Conservation (phyloP, 1,139 yeast genomes). For the Yamadazyma dushanensis region DNA sequence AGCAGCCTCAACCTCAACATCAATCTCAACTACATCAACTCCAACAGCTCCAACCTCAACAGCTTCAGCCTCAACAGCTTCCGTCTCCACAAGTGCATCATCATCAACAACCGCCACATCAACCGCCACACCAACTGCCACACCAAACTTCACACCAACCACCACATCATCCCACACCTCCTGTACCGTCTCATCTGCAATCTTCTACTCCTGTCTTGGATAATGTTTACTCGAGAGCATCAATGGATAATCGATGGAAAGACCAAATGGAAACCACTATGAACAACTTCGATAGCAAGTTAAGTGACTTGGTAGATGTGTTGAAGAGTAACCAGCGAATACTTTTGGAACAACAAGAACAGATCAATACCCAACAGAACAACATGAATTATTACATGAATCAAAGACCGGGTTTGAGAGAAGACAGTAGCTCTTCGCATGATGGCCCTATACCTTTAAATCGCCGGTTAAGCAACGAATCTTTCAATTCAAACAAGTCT, state of each 20-base stretch:
- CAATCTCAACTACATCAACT: no score
- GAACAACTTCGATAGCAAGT: constrained; percentile 45
- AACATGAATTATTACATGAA: constrained; percentile 4
- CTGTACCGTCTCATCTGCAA: no score
- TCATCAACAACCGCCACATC: no score
- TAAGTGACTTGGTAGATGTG: constrained; percentile 44
- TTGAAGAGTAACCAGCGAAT: constrained; percentile 34
- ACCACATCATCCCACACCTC: no score
- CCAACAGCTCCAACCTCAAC: no score
- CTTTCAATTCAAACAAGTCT: constrained; percentile 1
- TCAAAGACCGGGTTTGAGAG: background rate
- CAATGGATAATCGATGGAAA: constrained; percentile 31
- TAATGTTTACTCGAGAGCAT: background rate
- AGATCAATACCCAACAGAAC: constrained; percentile 11
- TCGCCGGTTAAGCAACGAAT: constrained; percentile 8
- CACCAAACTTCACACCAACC: no score
- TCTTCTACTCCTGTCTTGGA: no score
- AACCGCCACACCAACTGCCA: no score
- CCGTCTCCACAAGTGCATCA: no score
- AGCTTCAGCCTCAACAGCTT: no score
- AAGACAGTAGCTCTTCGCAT: background rate
- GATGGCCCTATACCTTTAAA: constrained; percentile 5
- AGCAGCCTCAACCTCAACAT: no score
- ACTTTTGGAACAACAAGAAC: constrained; percentile 25
- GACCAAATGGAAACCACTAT: constrained; percentile 45